Evolutionary conservation across 495 filamentous ascomycete genomes (phyloP), one percentile per base, ranked within the genome.

Genomic region (Xanthoparmelia taractica): DNA sequence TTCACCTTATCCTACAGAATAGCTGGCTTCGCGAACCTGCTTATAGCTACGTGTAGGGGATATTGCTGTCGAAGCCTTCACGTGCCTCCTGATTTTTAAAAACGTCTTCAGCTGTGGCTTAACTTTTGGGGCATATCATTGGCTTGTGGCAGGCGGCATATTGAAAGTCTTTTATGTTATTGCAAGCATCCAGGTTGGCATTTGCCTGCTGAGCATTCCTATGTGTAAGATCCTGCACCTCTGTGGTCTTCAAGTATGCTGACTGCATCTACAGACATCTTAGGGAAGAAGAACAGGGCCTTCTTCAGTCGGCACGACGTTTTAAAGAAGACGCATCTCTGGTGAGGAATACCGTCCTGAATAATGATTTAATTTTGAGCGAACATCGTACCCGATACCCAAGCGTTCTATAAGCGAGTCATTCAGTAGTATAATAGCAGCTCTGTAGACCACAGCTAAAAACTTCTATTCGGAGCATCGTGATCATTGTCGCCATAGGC

Each of bases 91-190:
- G 58, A 83, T 97, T 29, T 97, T 97, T 80, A 96, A 91, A 74
- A 96, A 96, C 66, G 79, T 96, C 62, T 94, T 97, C 77, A 88
- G 85, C 68, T 96, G 96, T 67, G 87, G 83, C 8, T 76, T 97
- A 41, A 96, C 92, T 0, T 92, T 84, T 63, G 84, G 81, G 63
- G 90, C 89, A 5, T 96, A 89, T 67, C 74, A 91, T 36, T 96
- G 92, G 92, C 74, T 97, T 13, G 74, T 86, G 6, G 25, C 70
- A 31, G 73, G 73, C 18, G 82, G 84, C 0, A 80, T 87, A 34
- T 80, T 78, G 64, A 78, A 78, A 15, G 80, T 83, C 0, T 95
- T 97, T 75, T 82, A 86, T 58, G 78, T 82, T 25, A 77, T 96
- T 57, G 87, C 82, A 15, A 87, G 85, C 58, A 82, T 93, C 18